These are phyloP conservation scores for Lecanicillium sp. DNA, from an alignment of 2,329 filamentous ascomycete species.

Conservation along the genomic window DNA sequence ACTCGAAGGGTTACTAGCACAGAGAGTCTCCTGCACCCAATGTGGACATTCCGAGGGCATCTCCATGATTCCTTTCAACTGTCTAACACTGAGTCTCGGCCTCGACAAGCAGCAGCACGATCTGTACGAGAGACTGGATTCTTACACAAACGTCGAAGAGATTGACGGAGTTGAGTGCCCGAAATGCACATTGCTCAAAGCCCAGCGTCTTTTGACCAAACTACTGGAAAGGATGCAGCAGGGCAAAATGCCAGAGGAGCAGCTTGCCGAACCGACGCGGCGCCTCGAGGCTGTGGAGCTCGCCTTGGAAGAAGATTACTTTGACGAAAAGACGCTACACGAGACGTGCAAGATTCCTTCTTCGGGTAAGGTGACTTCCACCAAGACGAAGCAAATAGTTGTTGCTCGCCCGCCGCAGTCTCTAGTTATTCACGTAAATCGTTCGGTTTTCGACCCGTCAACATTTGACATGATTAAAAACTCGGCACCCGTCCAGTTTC, in stretches of 20 bases:
- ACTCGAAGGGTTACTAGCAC: constrained; percentile 77
- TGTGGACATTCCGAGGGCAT: constrained; percentile 86
- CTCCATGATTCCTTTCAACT: constrained; percentile 89
- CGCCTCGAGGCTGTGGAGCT: constrained; percentile 59
- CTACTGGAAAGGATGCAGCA: constrained; percentile 34
- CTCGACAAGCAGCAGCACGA: constrained; percentile 53
- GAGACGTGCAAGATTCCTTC: constrained; percentile 58
- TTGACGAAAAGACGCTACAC: constrained; percentile 58
- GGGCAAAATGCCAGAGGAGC: constrained; percentile 32
- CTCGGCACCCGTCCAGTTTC: constrained; percentile 69
- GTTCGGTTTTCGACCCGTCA: constrained; percentile 80
- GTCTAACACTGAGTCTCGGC: constrained; percentile 77
- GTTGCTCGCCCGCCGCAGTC: constrained; percentile 75
- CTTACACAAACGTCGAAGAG: constrained; percentile 74
- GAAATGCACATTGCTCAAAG: constrained; percentile 73
- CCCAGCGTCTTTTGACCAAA: constrained; percentile 36
- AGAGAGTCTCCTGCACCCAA: constrained; percentile 76
- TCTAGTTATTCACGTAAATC: constrained; percentile 80
- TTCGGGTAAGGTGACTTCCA: constrained; percentile 63
- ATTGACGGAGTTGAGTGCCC: constrained; percentile 88
- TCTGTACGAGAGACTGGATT: constrained; percentile 70
- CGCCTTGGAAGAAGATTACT: constrained; percentile 72
- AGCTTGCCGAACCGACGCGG: constrained; percentile 39
- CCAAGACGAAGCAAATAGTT: constrained; percentile 84
- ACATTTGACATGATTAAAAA: constrained; percentile 81